These are phyloP conservation scores for Coemansia sp. DNA, from an alignment of 192 early-diverging fungal genomes.

Conservation along the genomic window DNA sequence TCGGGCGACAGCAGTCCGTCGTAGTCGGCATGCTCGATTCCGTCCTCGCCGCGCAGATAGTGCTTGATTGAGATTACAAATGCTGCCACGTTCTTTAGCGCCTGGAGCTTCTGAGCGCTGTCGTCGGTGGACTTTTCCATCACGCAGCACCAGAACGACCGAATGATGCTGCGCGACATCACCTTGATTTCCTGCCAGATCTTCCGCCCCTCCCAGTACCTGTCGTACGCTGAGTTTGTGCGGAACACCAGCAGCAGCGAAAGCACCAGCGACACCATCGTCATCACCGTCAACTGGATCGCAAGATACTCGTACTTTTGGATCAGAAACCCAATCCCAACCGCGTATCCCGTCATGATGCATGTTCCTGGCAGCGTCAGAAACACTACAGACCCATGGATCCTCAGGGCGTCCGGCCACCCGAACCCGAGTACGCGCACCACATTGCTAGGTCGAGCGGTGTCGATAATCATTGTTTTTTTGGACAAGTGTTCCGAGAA, in stretches of 20 bases:
- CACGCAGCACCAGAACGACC: conserved; percentile 73
- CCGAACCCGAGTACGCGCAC: conserved; percentile 31
- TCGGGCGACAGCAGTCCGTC: conserved; percentile 57
- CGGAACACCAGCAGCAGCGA: conserved; percentile 61
- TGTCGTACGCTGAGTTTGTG: conserved; percentile 65
- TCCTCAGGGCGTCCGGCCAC: conserved; percentile 46
- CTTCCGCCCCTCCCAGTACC: conserved; percentile 88
- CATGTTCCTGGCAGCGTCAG: conserved; percentile 37
- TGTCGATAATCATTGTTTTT: conserved; percentile 47
- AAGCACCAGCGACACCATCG: conserved; percentile 53
- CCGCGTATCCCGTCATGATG: conserved; percentile 49
- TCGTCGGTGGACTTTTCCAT: conserved; percentile 58
- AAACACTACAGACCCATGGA: conserved; percentile 54
- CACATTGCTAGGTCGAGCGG: conserved; percentile 27
- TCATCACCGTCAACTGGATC: conserved; percentile 44
- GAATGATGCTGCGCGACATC: conserved; percentile 73
- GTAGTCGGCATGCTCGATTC: conserved; percentile 68
- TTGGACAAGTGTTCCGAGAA: not conserved
- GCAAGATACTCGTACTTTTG: conserved; percentile 28
- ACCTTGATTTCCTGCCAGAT: conserved; percentile 73
- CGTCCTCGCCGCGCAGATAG: conserved; percentile 75
- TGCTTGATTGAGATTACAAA: conserved; percentile 82
- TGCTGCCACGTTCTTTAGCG: conserved; percentile 77
- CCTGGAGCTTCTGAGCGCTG: conserved; percentile 58
- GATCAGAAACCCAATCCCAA: conserved; percentile 50